Evolutionary conservation across 1,284 basidiomycete species (phyloP), one percentile per base, ranked within the genome.

Genomic region (Pseudomicrostroma phylloplanum): DNA sequence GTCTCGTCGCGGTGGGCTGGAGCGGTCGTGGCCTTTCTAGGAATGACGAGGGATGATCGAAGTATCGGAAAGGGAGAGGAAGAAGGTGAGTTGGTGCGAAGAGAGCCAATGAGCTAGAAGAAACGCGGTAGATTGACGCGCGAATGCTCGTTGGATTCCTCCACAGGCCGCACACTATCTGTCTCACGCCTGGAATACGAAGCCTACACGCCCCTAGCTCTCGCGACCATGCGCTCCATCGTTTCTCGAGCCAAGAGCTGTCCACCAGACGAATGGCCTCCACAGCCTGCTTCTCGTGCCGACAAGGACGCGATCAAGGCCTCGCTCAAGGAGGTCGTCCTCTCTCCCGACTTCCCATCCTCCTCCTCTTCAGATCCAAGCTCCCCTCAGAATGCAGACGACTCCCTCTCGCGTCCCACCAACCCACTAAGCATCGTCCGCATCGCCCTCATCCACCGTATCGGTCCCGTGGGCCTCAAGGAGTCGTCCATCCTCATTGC

Each of bases 401-500:
- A 36, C 4, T 36, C 30, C 30, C 30, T 36, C 30, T 36, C 30
- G 4, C 30, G 30, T 36, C 30, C 30, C 9, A 36, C 30, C 30
- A 36, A 36, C 30, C 30, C 30, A 36, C 30, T 36, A 9, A 36
- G 30, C 26, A 51, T 64, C 21, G 63, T 64, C 4, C 58, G 64
- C n/a, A 66, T 86, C 77, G 83, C 85, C 17, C 80, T 90, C 9
- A 83, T 89, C 66, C 91, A 94, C 78, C 84, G 90, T n/a, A 81
- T 92, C 26, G 90, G 91, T 23, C 81, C 81, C 17, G 89, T 91
- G 4, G 86, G 86, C 8, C 87, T 91, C 6, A 88, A 88, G 15
- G 85, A 91, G 73, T 84, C 88, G 21, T 90, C 88, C 12, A 90
- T 92, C 67, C 86, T 92, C 56, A 87, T 92, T 62, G 89, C 88